Evolutionary conservation across 352 stramenopile species (phyloP).

Genomic region (Pythium scleroteichum): DNA sequence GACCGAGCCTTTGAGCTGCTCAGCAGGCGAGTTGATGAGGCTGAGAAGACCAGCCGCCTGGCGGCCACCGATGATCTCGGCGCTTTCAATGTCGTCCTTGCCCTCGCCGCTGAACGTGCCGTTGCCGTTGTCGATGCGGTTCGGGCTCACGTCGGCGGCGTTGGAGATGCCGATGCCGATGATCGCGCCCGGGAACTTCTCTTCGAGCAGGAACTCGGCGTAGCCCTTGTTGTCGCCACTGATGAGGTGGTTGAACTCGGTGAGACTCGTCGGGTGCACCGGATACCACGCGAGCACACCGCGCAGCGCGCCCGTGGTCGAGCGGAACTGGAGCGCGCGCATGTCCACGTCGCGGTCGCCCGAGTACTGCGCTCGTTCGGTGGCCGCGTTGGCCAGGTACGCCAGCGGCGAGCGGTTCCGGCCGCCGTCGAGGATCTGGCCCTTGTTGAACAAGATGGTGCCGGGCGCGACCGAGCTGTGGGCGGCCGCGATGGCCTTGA

Average conservation of each 20-base stretch:
- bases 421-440: too few species aligned
- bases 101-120: slow-evolving; percentile 48
- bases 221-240: slow-evolving; percentile 67
- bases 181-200: slow-evolving; percentile 32
- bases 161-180: slow-evolving; percentile 49
- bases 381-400: slow-evolving; percentile 70
- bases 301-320: slow-evolving; percentile 41
- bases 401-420: too few species aligned
- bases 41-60: slow-evolving; percentile 34
- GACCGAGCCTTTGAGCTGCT: slow-evolving; percentile 32
- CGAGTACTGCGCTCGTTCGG: slow-evolving; percentile 48
- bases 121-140: slow-evolving; percentile 47
- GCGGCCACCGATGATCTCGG: slow-evolving; percentile 45
- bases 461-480: slow-evolving; percentile 52
- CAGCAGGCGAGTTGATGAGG: slow-evolving; percentile 27
- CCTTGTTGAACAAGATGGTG: slow-evolving; percentile 28
- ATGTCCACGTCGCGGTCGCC: slow-evolving; percentile 72
- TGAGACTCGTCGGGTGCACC: slow-evolving; percentile 69
- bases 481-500: slow-evolving; percentile 57
- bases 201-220: slow-evolving; percentile 47
- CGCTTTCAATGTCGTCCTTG: slow-evolving; percentile 32
- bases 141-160: slow-evolving; percentile 47
- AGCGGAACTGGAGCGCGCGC: slow-evolving; percentile 29
- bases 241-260: slow-evolving; percentile 68
- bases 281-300: slow-evolving; percentile 71